Evolutionary conservation across 345 rosid genomes (phyloP), one percentile per base, ranked within the genome.

Genomic region (Geranium rotundifolium): DNA sequence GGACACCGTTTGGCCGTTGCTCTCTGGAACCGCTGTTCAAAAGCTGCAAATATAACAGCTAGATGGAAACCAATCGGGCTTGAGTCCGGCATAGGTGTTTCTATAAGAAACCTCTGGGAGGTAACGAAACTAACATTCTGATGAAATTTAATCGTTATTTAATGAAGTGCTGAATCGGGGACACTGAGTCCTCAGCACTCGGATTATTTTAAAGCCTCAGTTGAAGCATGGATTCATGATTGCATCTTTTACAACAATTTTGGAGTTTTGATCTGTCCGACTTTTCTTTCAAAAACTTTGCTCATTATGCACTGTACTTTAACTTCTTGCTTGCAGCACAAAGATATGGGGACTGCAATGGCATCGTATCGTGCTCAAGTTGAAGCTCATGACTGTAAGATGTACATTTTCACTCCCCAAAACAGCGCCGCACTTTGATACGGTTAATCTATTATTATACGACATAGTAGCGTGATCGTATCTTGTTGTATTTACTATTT

Each of bases 41-140:
- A 78, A 59, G 73, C 82, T 66, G 84, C 83, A 60, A 84, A 77
- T 17, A 83, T 93, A 59, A 82, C 88, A 9, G 96, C 89, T 56
- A 27, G 18, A 50, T 93, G 97, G 97, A 80, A 82, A 20, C 70
- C 62, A 16, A 76, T 93, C 27, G 97, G 97, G 60, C 95, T 93
- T 15, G 83, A 88, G 73, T 79, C 95, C 57, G 71, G 76, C 66
- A 75, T 90, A 27, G 69, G 66, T 23, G 95, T 88, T 66, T 80
- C 80, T 8, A 79, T 93, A 19, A 76, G 99, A 76, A 95, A 93
- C 73, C 72, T 90, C 62, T 93, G 99, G 97, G 83, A 82, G 91
- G 95, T 88, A 56, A 77, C 79, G 16, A 67, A 69, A 16, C 63
- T 58, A 14, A 62, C 27, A 13, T 16, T 52, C 20, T 19, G 50